Evolutionary conservation across 2,329 filamentous ascomycete genomes (phyloP).

Genomic region (Chaetomiaceae sp.): DNA sequence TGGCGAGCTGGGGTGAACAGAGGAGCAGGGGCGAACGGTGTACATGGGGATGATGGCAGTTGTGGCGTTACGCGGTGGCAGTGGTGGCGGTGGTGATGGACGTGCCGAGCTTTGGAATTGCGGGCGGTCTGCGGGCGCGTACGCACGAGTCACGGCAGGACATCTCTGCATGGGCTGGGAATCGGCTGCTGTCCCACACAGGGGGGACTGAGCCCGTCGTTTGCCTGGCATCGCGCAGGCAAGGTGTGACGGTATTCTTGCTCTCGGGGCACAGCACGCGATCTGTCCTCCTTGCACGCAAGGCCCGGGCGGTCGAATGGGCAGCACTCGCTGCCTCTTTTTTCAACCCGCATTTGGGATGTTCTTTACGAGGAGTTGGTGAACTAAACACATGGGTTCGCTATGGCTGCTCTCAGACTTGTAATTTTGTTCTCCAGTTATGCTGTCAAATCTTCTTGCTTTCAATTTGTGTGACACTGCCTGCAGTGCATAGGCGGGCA

Average conservation of each 20-base stretch:
- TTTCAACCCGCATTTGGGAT: constrained; percentile 20
- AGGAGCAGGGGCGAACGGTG: constrained; percentile 3
- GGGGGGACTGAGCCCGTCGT: neutral
- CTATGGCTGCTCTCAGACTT: constrained; percentile 23
- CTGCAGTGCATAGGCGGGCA: too few species aligned
- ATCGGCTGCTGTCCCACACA: constrained; percentile 5
- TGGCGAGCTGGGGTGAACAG: neutral
- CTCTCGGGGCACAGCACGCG: neutral
- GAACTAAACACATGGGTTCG: constrained; percentile 23
- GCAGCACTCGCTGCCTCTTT: constrained; percentile 7
- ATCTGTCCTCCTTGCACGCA: too few species aligned
- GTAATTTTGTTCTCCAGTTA: constrained; percentile 22
- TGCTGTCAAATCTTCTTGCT: neutral
- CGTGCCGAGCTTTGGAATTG: neutral
- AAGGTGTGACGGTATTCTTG: neutral
- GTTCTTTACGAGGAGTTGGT: constrained; percentile 23
- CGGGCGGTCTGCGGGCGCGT: neutral
- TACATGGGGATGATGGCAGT: neutral
- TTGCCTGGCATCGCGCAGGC: neutral
- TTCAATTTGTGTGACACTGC: too few species aligned
- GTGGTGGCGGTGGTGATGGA: neutral
- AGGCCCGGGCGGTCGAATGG: constrained; percentile 7
- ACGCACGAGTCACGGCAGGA: constrained; percentile 3
- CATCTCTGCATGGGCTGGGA: constrained; percentile 6
- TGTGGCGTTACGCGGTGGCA: too few species aligned